phyloP scores from a whole-genome alignment of 129 eudicot species.

The Arctium minus region DNA sequence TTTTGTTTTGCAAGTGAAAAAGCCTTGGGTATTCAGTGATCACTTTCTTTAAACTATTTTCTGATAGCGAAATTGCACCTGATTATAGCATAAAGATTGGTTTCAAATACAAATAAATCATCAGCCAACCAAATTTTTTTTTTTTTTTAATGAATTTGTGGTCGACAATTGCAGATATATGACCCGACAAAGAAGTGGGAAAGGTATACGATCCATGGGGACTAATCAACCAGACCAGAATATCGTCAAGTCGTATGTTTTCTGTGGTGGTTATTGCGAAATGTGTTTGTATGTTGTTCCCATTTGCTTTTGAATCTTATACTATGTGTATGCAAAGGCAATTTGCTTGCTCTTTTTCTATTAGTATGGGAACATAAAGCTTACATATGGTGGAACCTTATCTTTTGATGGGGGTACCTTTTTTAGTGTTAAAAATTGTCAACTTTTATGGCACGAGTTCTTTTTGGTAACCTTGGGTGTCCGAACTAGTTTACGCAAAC shows the following conservation, averaged over 20 bases:
- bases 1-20: not conserved
- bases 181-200: constrained; percentile 99
- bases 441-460: not conserved
- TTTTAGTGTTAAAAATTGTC: not conserved
- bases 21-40: not conserved
- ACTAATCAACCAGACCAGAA: constrained; percentile 26
- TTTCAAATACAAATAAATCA: not conserved
- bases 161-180: constrained; percentile 61
- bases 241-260: not conserved
- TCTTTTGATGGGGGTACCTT: not conserved
- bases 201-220: constrained; percentile 94
- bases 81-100: not conserved
- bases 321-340: not conserved
- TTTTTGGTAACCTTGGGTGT: not conserved
- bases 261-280: not conserved
- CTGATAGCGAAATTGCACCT: not conserved
- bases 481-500: not conserved
- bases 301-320: constrained; percentile 11
- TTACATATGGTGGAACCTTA: constrained; percentile 1
- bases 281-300: constrained; percentile 1
- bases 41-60: not conserved
- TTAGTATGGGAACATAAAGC: not conserved
- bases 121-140: not conserved
- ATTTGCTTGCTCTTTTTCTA: not conserved
- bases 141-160: constrained; percentile 5